These are phyloP conservation scores for Coemansia sp. DNA, from an alignment of 192 early-diverging fungal species.

Conservation along the genomic window DNA sequence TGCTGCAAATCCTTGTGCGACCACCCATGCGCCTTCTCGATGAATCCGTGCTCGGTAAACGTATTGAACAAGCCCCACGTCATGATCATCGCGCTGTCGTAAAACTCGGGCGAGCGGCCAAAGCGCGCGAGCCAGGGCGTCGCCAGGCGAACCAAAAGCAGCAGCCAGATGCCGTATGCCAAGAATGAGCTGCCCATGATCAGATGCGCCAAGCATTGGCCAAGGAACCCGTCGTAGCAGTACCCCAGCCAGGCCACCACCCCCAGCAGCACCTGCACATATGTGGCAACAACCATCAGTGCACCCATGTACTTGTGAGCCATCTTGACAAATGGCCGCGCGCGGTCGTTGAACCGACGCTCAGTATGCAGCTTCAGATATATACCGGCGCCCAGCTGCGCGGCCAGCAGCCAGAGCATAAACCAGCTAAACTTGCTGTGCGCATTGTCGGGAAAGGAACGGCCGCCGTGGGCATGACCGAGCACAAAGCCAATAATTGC, in stretches of 20 bases:
- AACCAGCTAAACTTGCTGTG: conserved; percentile 64
- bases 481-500: conserved; percentile 58
- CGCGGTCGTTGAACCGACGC: conserved; percentile 52
- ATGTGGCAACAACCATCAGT: conserved; percentile 56
- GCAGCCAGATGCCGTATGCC: conserved; percentile 61
- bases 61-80: conserved; percentile 69
- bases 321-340: conserved; percentile 51
- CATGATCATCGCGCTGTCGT: conserved; percentile 65
- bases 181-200: conserved; percentile 74
- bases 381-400: conserved; percentile 55
- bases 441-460: conserved; percentile 62
- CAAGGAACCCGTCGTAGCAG: conserved; percentile 61
- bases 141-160: conserved; percentile 58
- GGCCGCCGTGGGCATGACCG: conserved; percentile 61
- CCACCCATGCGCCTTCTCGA: conserved; percentile 54
- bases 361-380: conserved; percentile 65
- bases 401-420: conserved; percentile 55
- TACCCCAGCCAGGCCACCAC: conserved; percentile 62
- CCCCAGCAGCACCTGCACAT: conserved; percentile 64
- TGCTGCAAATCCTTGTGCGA: conserved; percentile 68
- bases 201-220: conserved; percentile 69
- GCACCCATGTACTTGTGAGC: conserved; percentile 57
- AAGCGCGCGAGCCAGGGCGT: conserved; percentile 56
- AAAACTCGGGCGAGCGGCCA: conserved; percentile 65
- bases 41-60: conserved; percentile 67